Conservation (phyloP, 257 asterid species). For the Lavandula angustifolia region DNA sequence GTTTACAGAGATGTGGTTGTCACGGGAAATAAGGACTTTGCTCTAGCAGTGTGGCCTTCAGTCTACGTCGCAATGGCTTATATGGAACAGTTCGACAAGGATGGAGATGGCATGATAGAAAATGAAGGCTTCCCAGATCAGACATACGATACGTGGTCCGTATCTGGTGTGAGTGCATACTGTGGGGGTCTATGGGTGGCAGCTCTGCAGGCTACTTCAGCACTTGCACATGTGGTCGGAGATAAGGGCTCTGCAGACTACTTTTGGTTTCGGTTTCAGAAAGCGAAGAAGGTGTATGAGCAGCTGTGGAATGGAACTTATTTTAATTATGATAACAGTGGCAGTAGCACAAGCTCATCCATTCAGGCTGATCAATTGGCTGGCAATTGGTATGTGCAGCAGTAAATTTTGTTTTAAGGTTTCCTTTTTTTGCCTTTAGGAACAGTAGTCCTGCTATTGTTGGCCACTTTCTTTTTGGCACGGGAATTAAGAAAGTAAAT, state of each 20-base stretch:
- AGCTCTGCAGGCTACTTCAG: slow-evolving; percentile 95
- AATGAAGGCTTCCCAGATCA: slow-evolving; percentile 95
- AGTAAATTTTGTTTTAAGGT: neutral
- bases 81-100: slow-evolving; percentile 96
- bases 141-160: slow-evolving; percentile 96
- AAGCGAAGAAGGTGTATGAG: slow-evolving; percentile 76
- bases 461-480: no score
- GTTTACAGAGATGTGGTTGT: slow-evolving; percentile 85
- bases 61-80: slow-evolving; percentile 92
- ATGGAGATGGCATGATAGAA: slow-evolving; percentile 98
- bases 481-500: no score
- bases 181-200: slow-evolving; percentile 99
- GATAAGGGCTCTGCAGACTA: slow-evolving; percentile 78
- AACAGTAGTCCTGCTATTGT: no score
- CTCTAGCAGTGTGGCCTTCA: slow-evolving; percentile 90
- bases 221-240: slow-evolving; percentile 78
- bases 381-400: slow-evolving; percentile 76
- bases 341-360: slow-evolving; percentile 67
- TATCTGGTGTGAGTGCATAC: slow-evolving; percentile 90
- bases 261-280: slow-evolving; percentile 75
- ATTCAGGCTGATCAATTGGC: slow-evolving; percentile 99
- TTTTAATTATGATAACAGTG: slow-evolving; percentile 79
- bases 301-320: slow-evolving; percentile 92
- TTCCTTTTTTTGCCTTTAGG: neutral
- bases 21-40: slow-evolving; percentile 72